phyloP scores from a whole-genome alignment of 768 basidiomycete genomes.

The Clitopilus hobsonii region DNA sequence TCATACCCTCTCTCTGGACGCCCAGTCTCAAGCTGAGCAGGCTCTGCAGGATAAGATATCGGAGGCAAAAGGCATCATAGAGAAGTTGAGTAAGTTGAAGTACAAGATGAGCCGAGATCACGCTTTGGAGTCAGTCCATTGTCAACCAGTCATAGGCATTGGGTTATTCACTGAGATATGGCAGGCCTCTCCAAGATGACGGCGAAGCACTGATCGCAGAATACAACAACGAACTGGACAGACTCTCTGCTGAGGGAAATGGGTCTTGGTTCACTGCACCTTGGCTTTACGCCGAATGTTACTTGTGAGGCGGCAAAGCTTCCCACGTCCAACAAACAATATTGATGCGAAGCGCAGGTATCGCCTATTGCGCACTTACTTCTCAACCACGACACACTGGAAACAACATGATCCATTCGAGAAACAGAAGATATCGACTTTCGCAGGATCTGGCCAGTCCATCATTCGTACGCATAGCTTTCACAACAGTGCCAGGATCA shows the following conservation, averaged over 20 bases:
- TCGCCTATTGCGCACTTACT: conserved; percentile 72
- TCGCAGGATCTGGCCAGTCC: conserved; percentile 71
- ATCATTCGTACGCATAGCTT: conserved; percentile 63
- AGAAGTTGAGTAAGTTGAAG: conserved; percentile 71
- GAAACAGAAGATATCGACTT: conserved; percentile 73
- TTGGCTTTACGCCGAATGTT: conserved; percentile 97
- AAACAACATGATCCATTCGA: conserved; percentile 78
- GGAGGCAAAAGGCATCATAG: conserved; percentile 81
- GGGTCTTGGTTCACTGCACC: conserved; percentile 89
- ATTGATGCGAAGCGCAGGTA: conserved; percentile 47
- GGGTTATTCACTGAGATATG: no score
- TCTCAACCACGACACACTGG: conserved; percentile 69
- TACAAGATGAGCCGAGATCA: conserved; percentile 85
- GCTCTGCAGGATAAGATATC: conserved; percentile 39
- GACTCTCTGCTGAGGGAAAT: conserved; percentile 38
- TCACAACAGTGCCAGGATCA: conserved; percentile 1
- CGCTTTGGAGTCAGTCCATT: conserved; percentile 49
- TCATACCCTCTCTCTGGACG: conserved; percentile 50
- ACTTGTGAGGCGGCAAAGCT: conserved; percentile 45
- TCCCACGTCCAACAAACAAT: background rate
- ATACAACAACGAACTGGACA: conserved; percentile 75
- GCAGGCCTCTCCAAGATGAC: conserved; percentile 69
- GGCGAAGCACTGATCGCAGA: conserved; percentile 61
- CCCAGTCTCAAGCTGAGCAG: conserved; percentile 17
- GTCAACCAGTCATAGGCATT: no score